phyloP scores from a whole-genome alignment of 1,139 yeast species.

The Hyphopichia khmerensis region DNA sequence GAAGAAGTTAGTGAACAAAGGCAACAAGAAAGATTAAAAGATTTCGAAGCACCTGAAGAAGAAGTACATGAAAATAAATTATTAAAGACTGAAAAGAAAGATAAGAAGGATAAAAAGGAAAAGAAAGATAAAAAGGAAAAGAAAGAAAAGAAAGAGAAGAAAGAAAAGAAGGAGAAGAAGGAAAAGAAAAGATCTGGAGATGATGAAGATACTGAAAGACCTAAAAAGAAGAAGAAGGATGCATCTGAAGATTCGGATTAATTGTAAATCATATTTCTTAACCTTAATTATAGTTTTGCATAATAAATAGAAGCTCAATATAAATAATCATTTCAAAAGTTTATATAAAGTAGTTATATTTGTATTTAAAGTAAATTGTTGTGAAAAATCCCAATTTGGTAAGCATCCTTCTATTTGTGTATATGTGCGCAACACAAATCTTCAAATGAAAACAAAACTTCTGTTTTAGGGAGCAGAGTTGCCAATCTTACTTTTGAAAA shows the following conservation, averaged over 20 bases:
- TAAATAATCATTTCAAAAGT: no score
- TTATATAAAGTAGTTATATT: no score
- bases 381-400: not conserved
- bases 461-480: not conserved
- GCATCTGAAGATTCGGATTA: conserved; percentile 1
- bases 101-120: conserved; percentile 18
- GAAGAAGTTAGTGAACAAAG: conserved; percentile 64
- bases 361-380: not conserved
- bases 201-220: conserved; percentile 6
- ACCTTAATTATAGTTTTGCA: not conserved
- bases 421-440: not conserved
- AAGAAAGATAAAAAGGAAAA: conserved; percentile 16
- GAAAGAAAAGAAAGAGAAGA: conserved; percentile 20
- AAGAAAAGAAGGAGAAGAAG: conserved; percentile 7
- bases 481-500: not conserved
- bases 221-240: conserved; percentile 2
- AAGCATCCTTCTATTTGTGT: not conserved
- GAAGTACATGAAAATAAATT: conserved; percentile 42
- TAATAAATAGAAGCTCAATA: not conserved
- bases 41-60: conserved; percentile 84
- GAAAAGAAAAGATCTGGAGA: conserved; percentile 1
- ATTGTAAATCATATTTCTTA: no score
- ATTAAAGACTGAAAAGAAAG: conserved; percentile 21
- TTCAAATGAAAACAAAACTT: not conserved
- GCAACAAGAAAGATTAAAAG: conserved; percentile 72